A percentile compares a stretch with the other conserved stretches of the same genome.
phyloP scores from a whole-genome alignment of 345 rosid species.

The Lagerstroemia speciosa region DNA sequence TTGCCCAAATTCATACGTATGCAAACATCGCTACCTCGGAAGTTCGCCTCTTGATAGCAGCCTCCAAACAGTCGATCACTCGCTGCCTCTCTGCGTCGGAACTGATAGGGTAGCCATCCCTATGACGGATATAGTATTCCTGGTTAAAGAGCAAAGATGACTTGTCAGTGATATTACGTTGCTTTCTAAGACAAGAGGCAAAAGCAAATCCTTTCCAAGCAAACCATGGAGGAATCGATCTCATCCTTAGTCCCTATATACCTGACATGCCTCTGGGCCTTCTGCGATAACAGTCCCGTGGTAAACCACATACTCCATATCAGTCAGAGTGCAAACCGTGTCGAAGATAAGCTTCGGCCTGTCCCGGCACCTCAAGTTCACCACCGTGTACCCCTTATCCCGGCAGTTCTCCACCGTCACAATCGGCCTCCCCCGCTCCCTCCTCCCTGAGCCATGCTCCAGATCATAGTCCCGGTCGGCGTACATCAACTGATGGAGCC shows the following conservation, averaged over 20 bases:
- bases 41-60: conserved; percentile 77
- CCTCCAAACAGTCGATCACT: conserved; percentile 83
- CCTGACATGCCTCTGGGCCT: conserved; percentile 77
- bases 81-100: conserved; percentile 94
- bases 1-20: not conserved
- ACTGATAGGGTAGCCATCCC: conserved; percentile 80
- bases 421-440: conserved; percentile 30
- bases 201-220: not conserved
- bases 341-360: conserved; percentile 73
- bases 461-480: conserved; percentile 71
- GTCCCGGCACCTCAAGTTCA: conserved; percentile 58
- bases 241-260: conserved; percentile 3
- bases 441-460: conserved; percentile 21
- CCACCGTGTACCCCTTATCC: conserved; percentile 67
- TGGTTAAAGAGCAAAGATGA: conserved; percentile 12
- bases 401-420: conserved; percentile 56
- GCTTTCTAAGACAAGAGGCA: not conserved
- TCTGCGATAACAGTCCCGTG: conserved; percentile 69
- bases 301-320: conserved; percentile 71
- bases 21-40: conserved; percentile 34
- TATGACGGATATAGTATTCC: conserved; percentile 90
- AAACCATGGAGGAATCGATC: not conserved
- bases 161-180: not conserved
- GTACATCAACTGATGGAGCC: conserved; percentile 84
- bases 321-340: conserved; percentile 70